phyloP scores from a whole-genome alignment of 441 rosid genomes.

The Isatis lusitanica region DNA sequence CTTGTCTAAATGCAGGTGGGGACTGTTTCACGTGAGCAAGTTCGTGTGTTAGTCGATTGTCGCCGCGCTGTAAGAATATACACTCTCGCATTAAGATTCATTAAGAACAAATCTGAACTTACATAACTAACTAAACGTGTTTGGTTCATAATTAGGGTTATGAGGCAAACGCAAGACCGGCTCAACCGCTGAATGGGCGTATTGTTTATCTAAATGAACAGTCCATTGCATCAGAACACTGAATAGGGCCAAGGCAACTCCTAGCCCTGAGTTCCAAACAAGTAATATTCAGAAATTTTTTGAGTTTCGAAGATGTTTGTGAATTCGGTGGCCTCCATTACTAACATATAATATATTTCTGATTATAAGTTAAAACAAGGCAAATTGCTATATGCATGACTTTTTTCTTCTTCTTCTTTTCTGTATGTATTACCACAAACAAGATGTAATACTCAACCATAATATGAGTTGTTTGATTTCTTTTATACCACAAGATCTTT shows the following conservation, averaged over 20 bases:
- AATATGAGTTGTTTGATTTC: constrained; percentile 30
- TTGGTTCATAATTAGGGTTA: constrained; percentile 27
- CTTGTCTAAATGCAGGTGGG: constrained; percentile 20
- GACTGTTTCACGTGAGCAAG: constrained; percentile 31
- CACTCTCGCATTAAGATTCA: constrained; percentile 7
- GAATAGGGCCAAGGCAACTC: neutral
- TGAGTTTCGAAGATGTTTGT: neutral
- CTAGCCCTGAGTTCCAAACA: neutral
- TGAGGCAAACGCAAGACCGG: constrained; percentile 35
- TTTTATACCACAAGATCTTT: constrained; percentile 22
- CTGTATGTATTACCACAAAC: neutral
- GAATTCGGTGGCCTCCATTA: neutral
- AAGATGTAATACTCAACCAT: constrained; percentile 28
- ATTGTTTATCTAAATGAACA: constrained; percentile 22
- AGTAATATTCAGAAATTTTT: neutral
- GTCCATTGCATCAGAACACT: neutral
- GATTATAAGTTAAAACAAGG: neutral
- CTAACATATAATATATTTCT: neutral
- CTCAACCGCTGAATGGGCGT: constrained; percentile 21
- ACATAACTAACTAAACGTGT: neutral
- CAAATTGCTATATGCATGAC: neutral
- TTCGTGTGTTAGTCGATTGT: constrained; percentile 2
- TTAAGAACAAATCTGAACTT: neutral
- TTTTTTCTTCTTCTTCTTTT: neutral
- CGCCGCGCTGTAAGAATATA: constrained; percentile 30